phyloP scores from a whole-genome alignment of 768 basidiomycete species.

The Suillus cothurnatus region DNA sequence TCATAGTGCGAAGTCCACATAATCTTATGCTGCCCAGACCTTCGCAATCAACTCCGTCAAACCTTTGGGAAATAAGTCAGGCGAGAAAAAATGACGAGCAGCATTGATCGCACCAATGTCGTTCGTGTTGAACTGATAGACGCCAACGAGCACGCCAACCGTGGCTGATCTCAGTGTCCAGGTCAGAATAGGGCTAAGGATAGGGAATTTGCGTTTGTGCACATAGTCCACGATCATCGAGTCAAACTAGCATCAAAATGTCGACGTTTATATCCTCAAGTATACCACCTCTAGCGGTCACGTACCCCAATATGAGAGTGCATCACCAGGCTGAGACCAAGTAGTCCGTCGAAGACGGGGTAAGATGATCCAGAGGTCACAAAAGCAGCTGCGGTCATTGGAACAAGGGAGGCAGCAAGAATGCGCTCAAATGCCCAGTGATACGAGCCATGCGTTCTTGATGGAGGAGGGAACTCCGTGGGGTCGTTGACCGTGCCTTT shows the following conservation, averaged over 20 bases:
- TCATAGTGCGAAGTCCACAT: background rate
- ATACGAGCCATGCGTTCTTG: slow-evolving; percentile 84
- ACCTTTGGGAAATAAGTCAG: slow-evolving; percentile 45
- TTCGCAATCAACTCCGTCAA: slow-evolving; percentile 83
- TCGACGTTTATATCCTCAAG: background rate
- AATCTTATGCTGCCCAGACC: slow-evolving; percentile 76
- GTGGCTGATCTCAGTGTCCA: slow-evolving; percentile 84
- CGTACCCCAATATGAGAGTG: slow-evolving; percentile 95
- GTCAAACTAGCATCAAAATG: slow-evolving; percentile 60
- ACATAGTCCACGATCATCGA: slow-evolving; percentile 83
- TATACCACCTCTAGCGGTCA: slow-evolving; percentile 17
- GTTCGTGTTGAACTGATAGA: slow-evolving; percentile 99
- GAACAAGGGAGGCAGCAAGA: slow-evolving; percentile 84
- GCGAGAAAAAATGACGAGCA: slow-evolving; percentile 6
- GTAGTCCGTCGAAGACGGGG: slow-evolving; percentile 87
- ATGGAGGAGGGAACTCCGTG: slow-evolving; percentile 82
- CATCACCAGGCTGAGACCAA: slow-evolving; percentile 85
- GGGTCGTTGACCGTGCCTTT: slow-evolving; percentile 96
- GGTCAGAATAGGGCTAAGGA: slow-evolving; percentile 63
- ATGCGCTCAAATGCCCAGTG: slow-evolving; percentile 94
- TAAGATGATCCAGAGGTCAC: slow-evolving; percentile 74
- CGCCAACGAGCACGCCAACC: slow-evolving; percentile 79
- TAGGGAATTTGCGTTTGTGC: slow-evolving; percentile 90
- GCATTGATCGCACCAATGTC: slow-evolving; percentile 77
- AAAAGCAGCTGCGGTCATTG: slow-evolving; percentile 85